Base-by-base conservation (phyloP, 805 yeast species). In the Saturnispora galanensis region DNA sequence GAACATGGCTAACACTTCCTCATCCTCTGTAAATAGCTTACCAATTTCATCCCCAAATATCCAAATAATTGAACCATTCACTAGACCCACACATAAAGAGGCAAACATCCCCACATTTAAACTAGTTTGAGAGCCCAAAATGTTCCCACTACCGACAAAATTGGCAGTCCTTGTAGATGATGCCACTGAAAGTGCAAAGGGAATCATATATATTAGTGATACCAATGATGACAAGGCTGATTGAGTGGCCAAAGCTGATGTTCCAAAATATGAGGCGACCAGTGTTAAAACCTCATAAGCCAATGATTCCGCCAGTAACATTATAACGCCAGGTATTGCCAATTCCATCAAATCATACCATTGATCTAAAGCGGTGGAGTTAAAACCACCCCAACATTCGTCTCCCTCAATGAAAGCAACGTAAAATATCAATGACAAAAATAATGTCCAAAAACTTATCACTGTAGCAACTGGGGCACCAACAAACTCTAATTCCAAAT, bases 381-480 rank as follows among this genome's bases (percentile, higher is more conserved):
- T 41, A 29, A 76, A 67, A 0, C 90, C 90, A 49, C 66, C 73
- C 90, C 90, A 83, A 54, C 90, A 84, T 52, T 74, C 71, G 28
- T 60, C 62, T 1, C 89, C 90, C 52, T 82, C 85, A 33, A 81
- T 59, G 48, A 66, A 72, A 0, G 67, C 41, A 2, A 77, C 79
- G 56, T 84, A 85, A 2, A 67, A 48, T 26, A 79, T 57, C 49
- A 84, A 56, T 35, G 77, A 63, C 15, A 69, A 40, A 35, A 81
- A 75, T 86, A 83, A 80, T 43, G 78, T 55, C 79, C 86, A 82
- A 57, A 81, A 78, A 35, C 84, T 79, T 21, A 79, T 68, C 3
- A 77, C 82, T 5, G 84, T 82, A 5, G 88, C 77, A 21, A 81
- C 68, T 17, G 93, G 89, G 1, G 90, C 88, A 10, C 90, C 90